phyloP scores from a whole-genome alignment of 768 basidiomycete genomes.

The Russula virescens region DNA sequence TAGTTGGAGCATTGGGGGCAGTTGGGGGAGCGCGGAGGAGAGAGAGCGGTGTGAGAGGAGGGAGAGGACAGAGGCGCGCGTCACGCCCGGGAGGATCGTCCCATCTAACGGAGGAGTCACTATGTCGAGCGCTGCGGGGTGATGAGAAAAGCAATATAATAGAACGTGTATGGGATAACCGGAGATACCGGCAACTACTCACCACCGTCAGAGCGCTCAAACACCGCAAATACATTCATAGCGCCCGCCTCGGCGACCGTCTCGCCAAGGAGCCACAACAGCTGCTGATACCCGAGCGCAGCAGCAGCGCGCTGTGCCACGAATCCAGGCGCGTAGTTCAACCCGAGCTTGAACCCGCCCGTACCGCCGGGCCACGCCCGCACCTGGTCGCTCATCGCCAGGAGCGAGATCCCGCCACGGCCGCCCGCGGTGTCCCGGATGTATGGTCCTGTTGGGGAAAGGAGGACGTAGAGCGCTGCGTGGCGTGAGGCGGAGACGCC shows the following conservation, averaged over 20 bases:
- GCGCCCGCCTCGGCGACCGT: slow-evolving; percentile 35
- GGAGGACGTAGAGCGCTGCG: slow-evolving; percentile 81
- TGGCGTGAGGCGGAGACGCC: slow-evolving; percentile 72
- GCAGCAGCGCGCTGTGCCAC: slow-evolving; percentile 43
- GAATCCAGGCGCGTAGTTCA: slow-evolving; percentile 32
- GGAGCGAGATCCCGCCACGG: slow-evolving; percentile 32
- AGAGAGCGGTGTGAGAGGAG: slow-evolving; percentile 61
- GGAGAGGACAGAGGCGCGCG: slow-evolving; percentile 78
- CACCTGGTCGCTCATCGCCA: slow-evolving; percentile 40
- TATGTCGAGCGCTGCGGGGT: slow-evolving; percentile 56
- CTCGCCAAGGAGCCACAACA: slow-evolving; percentile 43
- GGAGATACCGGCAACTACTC: not conserved
- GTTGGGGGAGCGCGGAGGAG: slow-evolving; percentile 33
- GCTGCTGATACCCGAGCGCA: slow-evolving; percentile 43
- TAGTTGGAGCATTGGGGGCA: slow-evolving; percentile 38
- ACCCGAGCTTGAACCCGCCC: no score
- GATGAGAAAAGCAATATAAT: no score
- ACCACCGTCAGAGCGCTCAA: slow-evolving; percentile 39
- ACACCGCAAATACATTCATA: slow-evolving; percentile 47
- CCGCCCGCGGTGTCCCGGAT: slow-evolving; percentile 30
- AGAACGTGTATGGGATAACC: not conserved
- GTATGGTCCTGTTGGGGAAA: slow-evolving; percentile 55
- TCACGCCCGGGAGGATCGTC: slow-evolving; percentile 88
- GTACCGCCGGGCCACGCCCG: slow-evolving; percentile 37
- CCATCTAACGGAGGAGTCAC: slow-evolving; percentile 87